phyloP scores from a whole-genome alignment of 352 stramenopile species.

The Chloridella minuta region DNA sequence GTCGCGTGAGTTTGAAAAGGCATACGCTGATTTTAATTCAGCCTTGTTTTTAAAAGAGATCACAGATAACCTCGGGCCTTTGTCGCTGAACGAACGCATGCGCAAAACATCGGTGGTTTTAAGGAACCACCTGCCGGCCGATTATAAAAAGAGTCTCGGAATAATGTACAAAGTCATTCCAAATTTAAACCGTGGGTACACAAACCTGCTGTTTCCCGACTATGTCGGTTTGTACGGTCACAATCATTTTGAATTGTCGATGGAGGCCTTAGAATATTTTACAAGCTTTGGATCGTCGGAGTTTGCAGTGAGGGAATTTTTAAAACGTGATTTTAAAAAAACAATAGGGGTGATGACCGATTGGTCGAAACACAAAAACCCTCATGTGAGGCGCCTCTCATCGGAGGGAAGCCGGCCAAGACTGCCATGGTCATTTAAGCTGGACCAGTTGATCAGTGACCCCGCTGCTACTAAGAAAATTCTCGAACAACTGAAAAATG shows the following conservation, averaged over 20 bases:
- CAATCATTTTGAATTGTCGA: not conserved
- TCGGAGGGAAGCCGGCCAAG: not conserved
- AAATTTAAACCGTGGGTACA: not conserved
- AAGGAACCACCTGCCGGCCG: not conserved
- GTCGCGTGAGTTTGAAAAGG: not conserved
- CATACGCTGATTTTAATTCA: not conserved
- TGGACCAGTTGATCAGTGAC: not conserved
- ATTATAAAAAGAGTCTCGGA: not conserved
- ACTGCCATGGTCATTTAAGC: not conserved
- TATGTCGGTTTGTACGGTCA: not conserved
- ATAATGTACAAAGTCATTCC: not conserved
- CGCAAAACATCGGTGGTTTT: not conserved
- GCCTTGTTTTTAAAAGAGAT: not conserved
- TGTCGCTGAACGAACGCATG: not conserved
- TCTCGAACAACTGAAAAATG: not conserved
- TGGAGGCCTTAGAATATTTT: not conserved
- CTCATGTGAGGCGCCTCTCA: not conserved
- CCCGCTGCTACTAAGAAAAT: not conserved
- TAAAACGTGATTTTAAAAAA: not conserved
- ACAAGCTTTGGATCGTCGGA: not conserved
- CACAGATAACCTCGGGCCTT: not conserved
- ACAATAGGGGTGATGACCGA: not conserved
- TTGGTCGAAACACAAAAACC: not conserved
- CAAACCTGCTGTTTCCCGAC: not conserved
- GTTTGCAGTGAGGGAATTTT: not conserved